Percentiles rank a stretch among this genome's conserved stretches.
Evolutionary conservation across 2,329 filamentous ascomycete genomes (phyloP).

Genomic region (Lachnellula hyalina): DNA sequence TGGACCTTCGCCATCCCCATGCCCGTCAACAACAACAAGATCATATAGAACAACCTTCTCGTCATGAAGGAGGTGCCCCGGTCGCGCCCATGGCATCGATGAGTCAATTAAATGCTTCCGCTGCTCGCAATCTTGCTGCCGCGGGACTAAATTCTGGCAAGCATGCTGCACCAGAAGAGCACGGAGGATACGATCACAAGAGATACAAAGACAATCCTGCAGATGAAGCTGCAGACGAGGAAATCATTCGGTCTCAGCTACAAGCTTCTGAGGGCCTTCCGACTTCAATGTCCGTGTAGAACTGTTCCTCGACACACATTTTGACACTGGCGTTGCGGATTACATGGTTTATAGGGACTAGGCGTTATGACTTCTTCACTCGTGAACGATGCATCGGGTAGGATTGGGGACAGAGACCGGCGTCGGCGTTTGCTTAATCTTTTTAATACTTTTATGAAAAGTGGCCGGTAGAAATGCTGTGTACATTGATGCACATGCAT

Average conservation of each 20-base stretch:
- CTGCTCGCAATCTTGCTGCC: constrained; percentile 31
- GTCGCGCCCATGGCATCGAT: constrained; percentile 32
- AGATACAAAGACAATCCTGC: constrained; percentile 37
- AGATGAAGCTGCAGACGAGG: constrained; percentile 45
- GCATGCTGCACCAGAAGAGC: constrained; percentile 19
- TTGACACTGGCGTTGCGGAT: constrained; percentile 9
- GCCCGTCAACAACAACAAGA: constrained; percentile 26
- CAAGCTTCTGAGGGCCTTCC: constrained; percentile 33
- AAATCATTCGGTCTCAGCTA: constrained; percentile 48
- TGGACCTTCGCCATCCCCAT: constrained; percentile 59
- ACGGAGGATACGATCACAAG: constrained; percentile 24
- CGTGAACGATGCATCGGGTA: neutral
- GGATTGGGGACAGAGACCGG: neutral
- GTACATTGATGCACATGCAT: neutral
- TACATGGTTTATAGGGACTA: neutral
- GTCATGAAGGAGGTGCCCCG: constrained; percentile 18
- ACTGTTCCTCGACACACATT: neutral
- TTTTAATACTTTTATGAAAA: neutral
- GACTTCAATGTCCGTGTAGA: constrained; percentile 18
- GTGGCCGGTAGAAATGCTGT: neutral
- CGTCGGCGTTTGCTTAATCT: neutral
- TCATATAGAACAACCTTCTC: constrained; percentile 17
- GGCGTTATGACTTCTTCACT: neutral
- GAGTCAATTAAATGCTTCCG: constrained; percentile 32
- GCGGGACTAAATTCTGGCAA: constrained; percentile 27